Base-by-base conservation (phyloP, 371 early-diverging fungal species). In the Conidiobolus incongruus region DNA sequence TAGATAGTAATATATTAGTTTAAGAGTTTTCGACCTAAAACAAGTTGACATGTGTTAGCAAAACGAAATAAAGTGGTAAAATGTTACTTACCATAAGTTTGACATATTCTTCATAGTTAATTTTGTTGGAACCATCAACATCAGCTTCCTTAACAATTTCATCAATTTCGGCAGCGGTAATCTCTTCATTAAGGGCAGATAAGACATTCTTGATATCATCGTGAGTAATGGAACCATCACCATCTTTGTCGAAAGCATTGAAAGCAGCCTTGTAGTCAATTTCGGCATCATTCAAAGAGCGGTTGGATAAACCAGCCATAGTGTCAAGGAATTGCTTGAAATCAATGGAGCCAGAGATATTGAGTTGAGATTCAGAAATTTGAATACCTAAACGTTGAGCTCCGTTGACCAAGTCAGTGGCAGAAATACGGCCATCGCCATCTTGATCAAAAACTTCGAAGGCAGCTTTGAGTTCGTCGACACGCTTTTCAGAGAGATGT, bases 71-170 rank as follows among this genome's bases (percentile, higher is more conserved):
- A 35, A 34, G 4, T 11, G 4, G n/a, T n/a, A 45, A 16, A 20
- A 35, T 20, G 11, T 4, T 35, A 15, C 37, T 36, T 31, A 44
- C 39, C 44, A 44, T 44, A 30, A 40, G 49, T 26, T 44, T 44
- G 16, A 40, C 41, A 32, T 29, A 44, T 19, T 49, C 39, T 35
- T 49, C 37, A 20, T 37, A 45, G 46, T 38, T 38, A 19, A 45
- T 33, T 21, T 20, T 6, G 20, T 33, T 33, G 28, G 31, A 32
- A 35, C 44, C 44, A 33, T 32, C 31, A 11, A 44, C 44, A 44
- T 44, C 44, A 22, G 44, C 44, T 20, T 44, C n/a, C 24, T 34
- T 35, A 21, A 44, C 26, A 33, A 44, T 44, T 23, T 44, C 44
- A 10, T 35, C 24, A 26, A 44, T 44, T 15, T 44, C 44, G 44